phyloP scores from a whole-genome alignment of 352 stramenopile species.

The Pelagophyceae sp. region DNA sequence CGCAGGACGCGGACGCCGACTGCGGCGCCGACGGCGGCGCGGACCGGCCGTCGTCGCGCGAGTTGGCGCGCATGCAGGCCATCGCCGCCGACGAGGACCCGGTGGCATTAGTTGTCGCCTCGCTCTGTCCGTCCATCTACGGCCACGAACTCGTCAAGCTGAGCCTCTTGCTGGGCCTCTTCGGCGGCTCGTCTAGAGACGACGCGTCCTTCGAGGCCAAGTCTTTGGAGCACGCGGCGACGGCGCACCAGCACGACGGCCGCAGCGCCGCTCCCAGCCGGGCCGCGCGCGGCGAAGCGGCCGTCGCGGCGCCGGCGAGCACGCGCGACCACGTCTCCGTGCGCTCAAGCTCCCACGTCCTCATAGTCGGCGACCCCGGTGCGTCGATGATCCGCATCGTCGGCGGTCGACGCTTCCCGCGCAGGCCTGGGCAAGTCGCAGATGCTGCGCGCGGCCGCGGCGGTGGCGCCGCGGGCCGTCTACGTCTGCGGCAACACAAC shows the following conservation, averaged over 20 bases:
- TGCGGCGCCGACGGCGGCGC: slow-evolving; percentile 24
- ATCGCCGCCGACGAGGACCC: slow-evolving; percentile 68
- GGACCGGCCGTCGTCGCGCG: slow-evolving; percentile 21
- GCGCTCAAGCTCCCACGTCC: slow-evolving; percentile 81
- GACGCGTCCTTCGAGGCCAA: slow-evolving; percentile 52
- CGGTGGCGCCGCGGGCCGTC: slow-evolving; percentile 79
- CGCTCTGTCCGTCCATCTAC: slow-evolving; percentile 89
- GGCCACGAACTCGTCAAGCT: slow-evolving; percentile 94
- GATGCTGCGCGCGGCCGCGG: slow-evolving; percentile 78
- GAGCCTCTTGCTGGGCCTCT: slow-evolving; percentile 83
- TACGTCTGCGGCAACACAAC: slow-evolving; percentile 94
- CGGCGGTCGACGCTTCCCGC: background rate
- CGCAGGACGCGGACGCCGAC: slow-evolving; percentile 28
- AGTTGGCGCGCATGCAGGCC: slow-evolving; percentile 19
- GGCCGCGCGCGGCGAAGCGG: background rate
- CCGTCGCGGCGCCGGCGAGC: background rate
- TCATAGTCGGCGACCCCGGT: slow-evolving; percentile 88
- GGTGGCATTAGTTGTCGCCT: slow-evolving; percentile 86
- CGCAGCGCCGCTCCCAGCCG: background rate
- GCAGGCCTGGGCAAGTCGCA: slow-evolving; percentile 81
- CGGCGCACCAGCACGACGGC: slow-evolving; percentile 9
- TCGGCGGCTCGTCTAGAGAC: slow-evolving; percentile 70
- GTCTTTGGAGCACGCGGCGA: background rate
- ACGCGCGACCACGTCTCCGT: slow-evolving; percentile 35
- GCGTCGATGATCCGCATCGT: background rate